Evolutionary conservation across 176 grass and related monocot genomes (phyloP), one percentile per base, ranked within the genome.

Genomic region (Oryza officinalis): DNA sequence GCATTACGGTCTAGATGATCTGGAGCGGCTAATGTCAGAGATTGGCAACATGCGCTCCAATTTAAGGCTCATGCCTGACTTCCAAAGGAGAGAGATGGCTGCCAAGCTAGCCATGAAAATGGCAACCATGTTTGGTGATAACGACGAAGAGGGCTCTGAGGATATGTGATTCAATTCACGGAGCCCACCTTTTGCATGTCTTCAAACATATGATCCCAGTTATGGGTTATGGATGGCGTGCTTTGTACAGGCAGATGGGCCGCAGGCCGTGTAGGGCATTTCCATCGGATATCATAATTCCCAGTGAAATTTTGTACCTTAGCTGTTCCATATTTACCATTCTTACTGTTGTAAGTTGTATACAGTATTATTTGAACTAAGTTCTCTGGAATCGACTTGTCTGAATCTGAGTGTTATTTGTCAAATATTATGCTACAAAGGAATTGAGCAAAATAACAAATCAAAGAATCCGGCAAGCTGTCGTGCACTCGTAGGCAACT

Each of bases 11-110:
- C 65, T 96, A 74, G 93, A 96, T 87, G 91, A 94, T 80, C 86
- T 94, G 65, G 89, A 96, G 87, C 79, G 84, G 67, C 35, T 99
- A 70, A 92, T 94, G 96, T 94, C 91, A 30, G 96, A 99, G 74
- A 94, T 99, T 68, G 91, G 89, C 35, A 96, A 94, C 67, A 72
- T 94, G 83, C 91, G 91, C 31, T 89, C 86, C 65, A 99, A 99
- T 80, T 63, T 99, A 80, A 89, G 96, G 75, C 73, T 99, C 14
- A 89, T 99, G 88, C 93, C 93, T 38, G 93, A 99, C 81, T 96
- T 96, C 77, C 91, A 94, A 66, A 94, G 96, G 82, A 90, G 86
- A 81, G 89, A 99, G 77, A 96, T 94, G 91, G 91, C 93, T 76
- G 89, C 96, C 0, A 94, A 94, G 49, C 69, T 92, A 83, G 93